Evolutionary conservation across 768 basidiomycete species (phyloP), one percentile per base, ranked within the genome.

Genomic region (Suillus luteus): DNA sequence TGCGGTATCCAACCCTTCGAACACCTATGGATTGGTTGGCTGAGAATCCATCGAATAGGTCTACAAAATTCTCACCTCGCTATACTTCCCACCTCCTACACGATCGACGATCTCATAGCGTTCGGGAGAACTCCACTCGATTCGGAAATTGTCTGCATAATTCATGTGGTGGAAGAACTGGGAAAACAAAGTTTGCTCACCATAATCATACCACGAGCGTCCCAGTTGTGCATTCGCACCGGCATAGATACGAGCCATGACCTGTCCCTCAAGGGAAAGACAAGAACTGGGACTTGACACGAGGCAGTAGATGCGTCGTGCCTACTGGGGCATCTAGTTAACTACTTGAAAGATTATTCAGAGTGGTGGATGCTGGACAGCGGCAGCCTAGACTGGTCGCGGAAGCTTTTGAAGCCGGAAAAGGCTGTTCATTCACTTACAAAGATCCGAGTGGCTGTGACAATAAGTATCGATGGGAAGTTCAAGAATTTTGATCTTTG

Each of bases 41-140:
- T 22, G 17, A 27, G 55, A 41, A 35, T 40, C 14, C 8, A 40
- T 35, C 8, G 3, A 24, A 72, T 12, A 27, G 5, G 40, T 41
- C 57, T 10, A 31, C 1, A 27, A 58, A 8, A 22, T 41, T 58
- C 78, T 59, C 65, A 85, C 87, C 79, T 87, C 87, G 27, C 85
- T 86, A 70, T 88, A 88, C 71, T 87, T 85, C 59, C 87, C 88
- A 46, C 88, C 79, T 35, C 88, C 88, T 41, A 89, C 78, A 65
- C 87, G 83, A 61, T 83, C 77, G 58, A 87, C 80, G 63, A 89
- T 82, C 70, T 89, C 87, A 73, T 89, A 89, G 41, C 86, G 83
- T 62, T 88, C 86, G 64, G 87, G 84, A n/a, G 77, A 68, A 61
- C 86, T 86, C 87, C 87, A 89, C 62, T 86, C 83, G 61, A 88